Conservation (phyloP, 805 yeast species). For the Spencermartinsiella europaea region DNA sequence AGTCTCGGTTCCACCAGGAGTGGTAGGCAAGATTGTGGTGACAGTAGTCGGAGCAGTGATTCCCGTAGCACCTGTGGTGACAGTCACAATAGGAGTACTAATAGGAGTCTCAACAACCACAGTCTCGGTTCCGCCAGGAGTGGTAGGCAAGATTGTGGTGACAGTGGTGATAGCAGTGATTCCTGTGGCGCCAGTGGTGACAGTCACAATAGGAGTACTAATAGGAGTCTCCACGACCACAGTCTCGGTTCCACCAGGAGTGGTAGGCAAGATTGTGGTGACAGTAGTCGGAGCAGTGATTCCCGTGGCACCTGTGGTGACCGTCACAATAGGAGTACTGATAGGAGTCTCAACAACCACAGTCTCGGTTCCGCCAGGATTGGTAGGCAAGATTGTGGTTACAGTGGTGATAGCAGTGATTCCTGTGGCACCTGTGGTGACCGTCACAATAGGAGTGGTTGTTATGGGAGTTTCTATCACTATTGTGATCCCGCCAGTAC, state of each 20-base stretch:
- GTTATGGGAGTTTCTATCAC: slow-evolving; percentile 1
- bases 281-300: not conserved
- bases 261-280: not conserved
- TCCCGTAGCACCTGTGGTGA: not conserved
- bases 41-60: not conserved
- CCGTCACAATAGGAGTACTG: not conserved
- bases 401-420: not conserved
- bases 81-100: not conserved
- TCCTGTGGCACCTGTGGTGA: not conserved
- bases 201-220: not conserved
- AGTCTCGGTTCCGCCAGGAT: not conserved
- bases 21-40: not conserved
- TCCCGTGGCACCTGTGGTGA: not conserved
- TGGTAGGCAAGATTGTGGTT: not conserved
- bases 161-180: not conserved
- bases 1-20: not conserved
- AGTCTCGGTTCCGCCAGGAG: not conserved
- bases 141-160: not conserved
- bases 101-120: not conserved
- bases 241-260: not conserved
- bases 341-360: slow-evolving; percentile 2
- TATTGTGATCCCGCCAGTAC: not conserved
- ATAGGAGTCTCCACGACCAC: slow-evolving; percentile 1
- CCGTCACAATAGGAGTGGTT: not conserved
- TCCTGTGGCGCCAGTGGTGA: not conserved